These are phyloP conservation scores for Fraxinus excelsior DNA, from an alignment of 257 asterid genomes.

Conservation along the genomic window DNA sequence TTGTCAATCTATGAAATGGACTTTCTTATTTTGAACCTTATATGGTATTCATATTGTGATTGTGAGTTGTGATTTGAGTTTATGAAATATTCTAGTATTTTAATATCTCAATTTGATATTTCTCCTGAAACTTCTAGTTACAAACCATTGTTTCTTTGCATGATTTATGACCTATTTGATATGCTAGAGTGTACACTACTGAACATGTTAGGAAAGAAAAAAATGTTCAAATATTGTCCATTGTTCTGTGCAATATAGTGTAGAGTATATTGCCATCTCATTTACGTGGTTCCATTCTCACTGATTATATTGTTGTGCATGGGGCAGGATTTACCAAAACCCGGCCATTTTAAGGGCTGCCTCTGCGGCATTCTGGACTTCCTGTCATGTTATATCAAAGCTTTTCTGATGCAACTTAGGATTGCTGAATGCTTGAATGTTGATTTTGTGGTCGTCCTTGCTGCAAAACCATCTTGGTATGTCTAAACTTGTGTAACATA, in stretches of 20 bases:
- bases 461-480: constrained; percentile 11
- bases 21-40: too few relatives aligned
- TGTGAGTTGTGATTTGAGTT: not conserved
- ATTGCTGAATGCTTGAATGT: constrained; percentile 15
- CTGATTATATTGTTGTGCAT: constrained; percentile 9
- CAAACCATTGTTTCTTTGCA: not conserved
- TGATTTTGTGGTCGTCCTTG: constrained; percentile 20
- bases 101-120: not conserved
- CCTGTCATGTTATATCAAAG: constrained; percentile 84
- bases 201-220: not conserved
- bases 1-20: too few relatives aligned
- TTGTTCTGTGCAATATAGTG: not conserved
- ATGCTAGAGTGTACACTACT: not conserved
- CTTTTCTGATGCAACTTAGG: constrained; percentile 52
- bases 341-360: constrained; percentile 87
- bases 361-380: constrained; percentile 91
- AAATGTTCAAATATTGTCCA: not conserved
- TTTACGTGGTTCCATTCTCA: not conserved
- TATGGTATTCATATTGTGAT: too few relatives aligned
- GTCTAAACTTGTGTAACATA: constrained; percentile 31
- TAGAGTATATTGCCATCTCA: not conserved
- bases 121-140: not conserved
- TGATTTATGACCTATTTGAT: not conserved
- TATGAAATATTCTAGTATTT: not conserved
- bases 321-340: constrained; percentile 82